Conservation (phyloP, 495 filamentous ascomycete species). For the Evernia prunastri region DNA sequence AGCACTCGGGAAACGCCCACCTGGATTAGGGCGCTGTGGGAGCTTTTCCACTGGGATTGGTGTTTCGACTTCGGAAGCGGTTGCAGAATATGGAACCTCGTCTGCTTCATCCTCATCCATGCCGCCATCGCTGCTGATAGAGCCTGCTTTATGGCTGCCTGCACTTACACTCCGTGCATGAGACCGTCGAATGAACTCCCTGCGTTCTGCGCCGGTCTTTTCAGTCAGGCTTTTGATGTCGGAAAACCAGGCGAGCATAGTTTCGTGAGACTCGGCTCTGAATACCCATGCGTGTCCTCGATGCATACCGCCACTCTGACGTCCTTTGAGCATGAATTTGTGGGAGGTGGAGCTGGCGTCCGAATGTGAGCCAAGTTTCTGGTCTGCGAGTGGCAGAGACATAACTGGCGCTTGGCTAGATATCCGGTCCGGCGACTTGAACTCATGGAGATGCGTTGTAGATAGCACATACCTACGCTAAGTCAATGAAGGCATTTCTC, state of each 20-base stretch:
- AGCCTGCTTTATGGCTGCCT: slow-evolving; percentile 54
- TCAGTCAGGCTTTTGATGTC: slow-evolving; percentile 84
- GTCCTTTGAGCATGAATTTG: slow-evolving; percentile 95
- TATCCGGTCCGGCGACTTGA: slow-evolving; percentile 79
- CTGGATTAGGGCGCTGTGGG: slow-evolving; percentile 61
- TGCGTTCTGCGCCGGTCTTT: slow-evolving; percentile 81
- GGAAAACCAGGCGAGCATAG: slow-evolving; percentile 94
- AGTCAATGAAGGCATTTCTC: slow-evolving; percentile 20
- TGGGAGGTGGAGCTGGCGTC: slow-evolving; percentile 80
- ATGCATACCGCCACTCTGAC: slow-evolving; percentile 88
- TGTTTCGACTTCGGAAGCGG: slow-evolving; percentile 43
- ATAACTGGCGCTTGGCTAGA: slow-evolving; percentile 75
- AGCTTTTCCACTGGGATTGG: slow-evolving; percentile 42
- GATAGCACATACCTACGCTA: slow-evolving; percentile 87
- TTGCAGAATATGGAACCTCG: slow-evolving; percentile 60
- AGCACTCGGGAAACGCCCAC: slow-evolving; percentile 87
- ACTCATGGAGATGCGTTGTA: slow-evolving; percentile 94
- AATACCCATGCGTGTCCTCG: slow-evolving; percentile 97
- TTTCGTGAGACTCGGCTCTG: slow-evolving; percentile 87
- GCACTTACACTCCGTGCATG: slow-evolving; percentile 71
- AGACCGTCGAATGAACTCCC: slow-evolving; percentile 67
- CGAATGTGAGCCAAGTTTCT: slow-evolving; percentile 91
- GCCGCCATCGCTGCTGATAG: slow-evolving; percentile 58
- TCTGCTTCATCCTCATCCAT: slow-evolving; percentile 87
- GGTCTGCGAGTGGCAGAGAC: slow-evolving; percentile 90